These are phyloP conservation scores for Lentinula aciculospora DNA, from an alignment of 768 basidiomycete species.

Conservation along the genomic window DNA sequence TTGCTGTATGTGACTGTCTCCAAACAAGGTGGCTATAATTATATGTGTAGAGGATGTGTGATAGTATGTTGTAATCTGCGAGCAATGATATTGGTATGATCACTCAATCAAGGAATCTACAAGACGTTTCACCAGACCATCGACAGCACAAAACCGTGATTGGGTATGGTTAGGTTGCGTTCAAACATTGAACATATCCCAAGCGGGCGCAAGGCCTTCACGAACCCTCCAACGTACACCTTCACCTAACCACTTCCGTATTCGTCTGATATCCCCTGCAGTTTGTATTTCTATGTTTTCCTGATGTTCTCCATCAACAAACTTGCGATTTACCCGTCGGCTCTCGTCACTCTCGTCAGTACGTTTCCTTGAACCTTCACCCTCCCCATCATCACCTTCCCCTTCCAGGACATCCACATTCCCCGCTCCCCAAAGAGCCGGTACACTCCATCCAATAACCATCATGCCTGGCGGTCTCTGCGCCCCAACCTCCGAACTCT, in stretches of 20 bases:
- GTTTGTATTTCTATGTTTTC: constrained; percentile 16
- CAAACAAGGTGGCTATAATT: background rate
- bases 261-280: constrained; percentile 14
- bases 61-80: background rate
- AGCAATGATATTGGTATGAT: too few relatives aligned
- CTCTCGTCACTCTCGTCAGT: constrained; percentile 51
- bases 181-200: constrained; percentile 10
- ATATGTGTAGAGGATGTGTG: background rate
- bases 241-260: constrained; percentile 3
- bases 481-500: constrained; percentile 55
- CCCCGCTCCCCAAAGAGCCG: constrained; percentile 70
- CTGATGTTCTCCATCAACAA: background rate
- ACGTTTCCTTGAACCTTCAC: constrained; percentile 50
- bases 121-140: too few relatives aligned
- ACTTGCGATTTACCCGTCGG: background rate
- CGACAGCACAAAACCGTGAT: too few relatives aligned
- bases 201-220: constrained; percentile 6
- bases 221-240: constrained; percentile 8
- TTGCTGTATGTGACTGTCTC: background rate
- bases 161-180: too few relatives aligned
- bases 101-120: too few relatives aligned
- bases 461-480: constrained; percentile 97
- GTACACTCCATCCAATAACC: constrained; percentile 86
- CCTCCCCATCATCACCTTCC: constrained; percentile 35
- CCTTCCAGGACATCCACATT: constrained; percentile 70